Base-by-base conservation (phyloP, 2,329 filamentous ascomycete genomes). In the Penicillium sclerotigenum region DNA sequence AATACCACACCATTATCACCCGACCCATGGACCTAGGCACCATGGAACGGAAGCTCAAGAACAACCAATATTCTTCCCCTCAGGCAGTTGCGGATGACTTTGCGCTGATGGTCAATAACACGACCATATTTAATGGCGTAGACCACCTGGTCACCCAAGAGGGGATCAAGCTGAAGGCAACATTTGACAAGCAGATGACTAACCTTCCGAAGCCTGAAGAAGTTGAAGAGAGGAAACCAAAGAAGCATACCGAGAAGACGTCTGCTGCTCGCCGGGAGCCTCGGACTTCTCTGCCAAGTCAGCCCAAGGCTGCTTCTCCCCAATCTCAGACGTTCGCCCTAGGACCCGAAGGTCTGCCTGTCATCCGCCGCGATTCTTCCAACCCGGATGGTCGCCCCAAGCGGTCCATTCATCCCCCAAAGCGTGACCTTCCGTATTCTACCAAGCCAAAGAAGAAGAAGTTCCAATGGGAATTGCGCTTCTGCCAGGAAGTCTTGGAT, bases 391-490 rank as follows among this genome's bases (percentile, higher is more conserved):
- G 87, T 54, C 85, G 94, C 49, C 92, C 93, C 11, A 97, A 97
- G 80, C 88, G 94, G 52, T 91, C 93, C 14, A 96, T 97, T 53
- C 91, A 96, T 66, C 89, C 92, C 9, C 91, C 94, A 0, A 92
- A 93, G 68, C 92, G 93, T 63, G 94, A 97, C 69, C 81, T 97
- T n/a, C 88, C 92, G 8, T 97, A 97, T 71, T 84, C 87, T 18
- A 87, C 88, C 60, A 90, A 91, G 70, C 90, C 91, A 11, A 95
- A 95, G 79, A 92, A 87, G 76, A 89, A 96, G 85, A 94, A 93
- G 77, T 86, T 89, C 60, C 87, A 91, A 63, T 86, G 90, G 38
- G 93, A 97, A 73, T 80, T 97, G 53, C 91, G 89, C 63, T 99
- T 97, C 74, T 93, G 90, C 69, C 88, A 95, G 61, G 86, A 90